A percentile compares a stretch with the other conserved stretches of the same genome.
phyloP scores from a whole-genome alignment of 2,329 filamentous ascomycete species.

The Didymella segeticola region DNA sequence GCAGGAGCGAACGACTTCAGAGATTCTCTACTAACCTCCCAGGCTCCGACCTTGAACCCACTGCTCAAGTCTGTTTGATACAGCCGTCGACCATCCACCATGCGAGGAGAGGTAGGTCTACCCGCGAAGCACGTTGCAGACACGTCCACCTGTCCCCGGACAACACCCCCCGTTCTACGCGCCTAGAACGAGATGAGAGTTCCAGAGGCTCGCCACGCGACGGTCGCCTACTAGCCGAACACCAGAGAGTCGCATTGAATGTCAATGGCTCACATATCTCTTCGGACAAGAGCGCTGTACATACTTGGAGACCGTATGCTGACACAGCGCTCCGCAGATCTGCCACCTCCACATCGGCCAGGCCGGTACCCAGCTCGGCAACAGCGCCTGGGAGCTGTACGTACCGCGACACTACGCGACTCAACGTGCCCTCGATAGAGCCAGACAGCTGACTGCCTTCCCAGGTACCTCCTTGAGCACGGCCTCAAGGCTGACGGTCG shows the following conservation, averaged over 20 bases:
- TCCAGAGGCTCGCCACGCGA: constrained; percentile 8
- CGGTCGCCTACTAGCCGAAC: constrained; percentile 4
- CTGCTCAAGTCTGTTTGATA: constrained; percentile 45
- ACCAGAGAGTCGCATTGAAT: constrained; percentile 6
- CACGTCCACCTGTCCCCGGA: constrained; percentile 28
- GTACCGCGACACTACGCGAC: constrained; percentile 41
- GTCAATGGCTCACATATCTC: neutral
- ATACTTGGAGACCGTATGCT: constrained; percentile 14
- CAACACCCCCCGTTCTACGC: constrained; percentile 16
- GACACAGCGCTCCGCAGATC: constrained; percentile 55
- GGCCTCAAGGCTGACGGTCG: constrained; percentile 71
- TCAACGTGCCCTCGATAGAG: constrained; percentile 15
- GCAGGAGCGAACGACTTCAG: constrained; percentile 15
- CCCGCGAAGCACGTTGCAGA: constrained; percentile 22
- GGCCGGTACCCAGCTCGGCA: constrained; percentile 76
- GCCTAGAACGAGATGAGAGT: constrained; percentile 14
- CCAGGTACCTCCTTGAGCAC: constrained; percentile 75
- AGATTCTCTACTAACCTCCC: constrained; percentile 24
- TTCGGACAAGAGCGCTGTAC: neutral
- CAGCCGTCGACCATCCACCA: constrained; percentile 42
- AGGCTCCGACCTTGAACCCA: constrained; percentile 23
- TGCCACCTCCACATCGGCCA: constrained; percentile 73
- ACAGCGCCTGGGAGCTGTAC: constrained; percentile 79
- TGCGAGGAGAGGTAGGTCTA: constrained; percentile 51
- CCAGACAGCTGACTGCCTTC: constrained; percentile 25